A percentile compares a stretch with the other conserved stretches of the same genome.
Conservation (phyloP, 2,329 filamentous ascomycete species). For the Diaporthe sp. region DNA sequence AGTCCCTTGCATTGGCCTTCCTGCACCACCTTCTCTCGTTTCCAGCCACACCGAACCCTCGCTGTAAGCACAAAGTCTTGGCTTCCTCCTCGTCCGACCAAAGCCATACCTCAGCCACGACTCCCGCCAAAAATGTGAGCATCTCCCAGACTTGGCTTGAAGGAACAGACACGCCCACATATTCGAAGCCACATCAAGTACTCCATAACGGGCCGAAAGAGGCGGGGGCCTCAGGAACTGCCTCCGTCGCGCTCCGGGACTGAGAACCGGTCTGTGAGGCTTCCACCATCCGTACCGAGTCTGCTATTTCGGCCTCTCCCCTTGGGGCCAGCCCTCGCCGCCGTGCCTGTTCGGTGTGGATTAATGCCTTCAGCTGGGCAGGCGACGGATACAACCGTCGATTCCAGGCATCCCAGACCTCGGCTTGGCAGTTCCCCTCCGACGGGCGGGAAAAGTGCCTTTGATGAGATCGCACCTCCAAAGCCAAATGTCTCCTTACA, state of each 20-base stretch:
- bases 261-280: slow-evolving; percentile 4
- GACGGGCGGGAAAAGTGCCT: slow-evolving; percentile 15
- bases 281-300: not conserved
- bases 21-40: not conserved
- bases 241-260: slow-evolving; percentile 25
- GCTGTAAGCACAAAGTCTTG: slow-evolving; percentile 21
- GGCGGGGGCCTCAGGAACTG: slow-evolving; percentile 27
- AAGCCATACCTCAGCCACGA: slow-evolving; percentile 34
- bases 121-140: slow-evolving; percentile 2
- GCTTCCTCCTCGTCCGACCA: slow-evolving; percentile 32
- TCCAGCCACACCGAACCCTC: slow-evolving; percentile 36
- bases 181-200: slow-evolving; percentile 17
- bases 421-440: not conserved
- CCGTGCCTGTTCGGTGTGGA: not conserved
- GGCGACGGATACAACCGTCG: not conserved
- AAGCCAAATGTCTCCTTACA: not conserved
- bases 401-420: slow-evolving; percentile 17
- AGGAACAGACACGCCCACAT: slow-evolving; percentile 12
- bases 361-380: not conserved
- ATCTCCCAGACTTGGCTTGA: slow-evolving; percentile 11
- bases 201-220: slow-evolving; percentile 33
- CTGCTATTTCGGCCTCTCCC: slow-evolving; percentile 17
- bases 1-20: slow-evolving; percentile 32
- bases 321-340: not conserved
- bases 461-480: not conserved